phyloP scores from a whole-genome alignment of 2,329 filamentous ascomycete genomes.

The Colletotrichum theobromicola region DNA sequence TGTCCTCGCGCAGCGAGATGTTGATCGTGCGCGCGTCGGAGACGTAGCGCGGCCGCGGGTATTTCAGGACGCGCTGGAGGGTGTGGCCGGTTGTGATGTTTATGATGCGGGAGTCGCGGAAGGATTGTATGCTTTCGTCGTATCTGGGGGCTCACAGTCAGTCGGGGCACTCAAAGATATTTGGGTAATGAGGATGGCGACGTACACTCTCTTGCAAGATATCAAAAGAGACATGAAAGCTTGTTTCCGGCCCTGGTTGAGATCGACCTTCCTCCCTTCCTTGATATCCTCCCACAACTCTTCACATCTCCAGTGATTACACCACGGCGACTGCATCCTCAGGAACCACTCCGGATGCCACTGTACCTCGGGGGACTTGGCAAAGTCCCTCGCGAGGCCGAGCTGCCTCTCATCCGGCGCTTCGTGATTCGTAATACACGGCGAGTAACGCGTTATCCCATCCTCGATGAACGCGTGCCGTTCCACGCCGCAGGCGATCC shows the following conservation, averaged over 20 bases:
- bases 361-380: not conserved
- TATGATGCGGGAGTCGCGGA: constrained; percentile 5
- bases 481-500: not conserved
- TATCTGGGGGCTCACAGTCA: not conserved
- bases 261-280: not conserved
- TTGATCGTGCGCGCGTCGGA: not conserved
- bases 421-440: constrained; percentile 14
- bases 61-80: constrained; percentile 6
- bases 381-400: constrained; percentile 5
- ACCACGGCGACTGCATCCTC: constrained; percentile 21
- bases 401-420: constrained; percentile 17
- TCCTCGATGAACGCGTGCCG: constrained; percentile 11
- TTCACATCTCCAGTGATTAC: constrained; percentile 24
- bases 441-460: not conserved
- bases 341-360: constrained; percentile 16
- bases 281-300: constrained; percentile 11
- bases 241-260: not conserved
- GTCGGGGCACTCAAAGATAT: not conserved
- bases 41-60: not conserved
- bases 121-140: not conserved
- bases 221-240: constrained; percentile 14
- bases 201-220: constrained; percentile 20
- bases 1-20: constrained; percentile 20
- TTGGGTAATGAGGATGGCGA: not conserved
- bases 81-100: constrained; percentile 19